A percentile compares a stretch with the other conserved stretches of the same genome.
Evolutionary conservation across 352 stramenopile genomes (phyloP).

Genomic region (Thraustochytrium aureum): DNA sequence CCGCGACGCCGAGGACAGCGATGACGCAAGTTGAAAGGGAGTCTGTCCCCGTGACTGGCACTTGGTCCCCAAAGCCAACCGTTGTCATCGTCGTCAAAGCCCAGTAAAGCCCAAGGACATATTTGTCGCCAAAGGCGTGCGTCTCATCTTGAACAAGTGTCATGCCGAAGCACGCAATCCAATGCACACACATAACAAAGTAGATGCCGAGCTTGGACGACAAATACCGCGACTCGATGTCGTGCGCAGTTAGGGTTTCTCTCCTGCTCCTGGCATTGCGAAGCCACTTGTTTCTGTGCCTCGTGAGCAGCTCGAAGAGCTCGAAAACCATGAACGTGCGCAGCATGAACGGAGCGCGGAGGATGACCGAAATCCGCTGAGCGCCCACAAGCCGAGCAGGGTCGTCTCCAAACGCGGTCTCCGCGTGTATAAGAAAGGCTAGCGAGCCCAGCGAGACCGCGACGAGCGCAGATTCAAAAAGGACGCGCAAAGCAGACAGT

Average conservation of each 20-base stretch:
- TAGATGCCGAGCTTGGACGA: conserved; percentile 16
- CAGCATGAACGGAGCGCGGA: neutral
- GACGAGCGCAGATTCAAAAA: neutral
- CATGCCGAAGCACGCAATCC: conserved; percentile 43
- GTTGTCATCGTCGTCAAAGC: conserved; percentile 42
- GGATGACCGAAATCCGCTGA: neutral
- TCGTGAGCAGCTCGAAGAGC: conserved; percentile 11
- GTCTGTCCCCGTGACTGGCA: neutral
- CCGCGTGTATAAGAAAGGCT: neutral
- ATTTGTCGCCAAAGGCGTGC: neutral
- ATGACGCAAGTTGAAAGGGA: conserved; percentile 14
- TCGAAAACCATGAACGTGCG: neutral
- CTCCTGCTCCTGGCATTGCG: too few relatives aligned
- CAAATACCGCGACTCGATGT: conserved; percentile 8
- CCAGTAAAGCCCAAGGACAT: conserved; percentile 37
- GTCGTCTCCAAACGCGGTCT: neutral
- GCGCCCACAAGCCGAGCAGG: neutral
- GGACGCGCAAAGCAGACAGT: neutral
- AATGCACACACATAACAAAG: conserved; percentile 22
- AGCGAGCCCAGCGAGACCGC: neutral
- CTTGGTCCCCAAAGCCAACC: conserved; percentile 31
- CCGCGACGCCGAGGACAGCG: conserved; percentile 4
- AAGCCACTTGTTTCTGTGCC: neutral
- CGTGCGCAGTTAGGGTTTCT: neutral
- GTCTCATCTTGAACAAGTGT: neutral